Conservation (phyloP, 2,329 filamentous ascomycete genomes). For the Eutypella sp. region DNA sequence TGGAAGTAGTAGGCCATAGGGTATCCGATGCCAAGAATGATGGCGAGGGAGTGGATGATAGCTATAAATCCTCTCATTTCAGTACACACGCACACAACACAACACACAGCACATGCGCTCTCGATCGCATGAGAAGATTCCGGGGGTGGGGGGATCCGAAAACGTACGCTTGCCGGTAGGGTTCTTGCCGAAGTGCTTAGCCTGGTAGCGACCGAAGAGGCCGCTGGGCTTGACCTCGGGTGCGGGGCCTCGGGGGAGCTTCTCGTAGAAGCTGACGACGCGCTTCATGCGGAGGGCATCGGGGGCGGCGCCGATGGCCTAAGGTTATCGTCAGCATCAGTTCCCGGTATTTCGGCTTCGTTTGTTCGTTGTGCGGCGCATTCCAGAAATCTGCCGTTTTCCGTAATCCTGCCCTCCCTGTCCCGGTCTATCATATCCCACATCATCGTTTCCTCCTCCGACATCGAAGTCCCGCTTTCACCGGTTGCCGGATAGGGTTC, state of each 20-base stretch:
- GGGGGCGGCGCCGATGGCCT: constrained; percentile 92
- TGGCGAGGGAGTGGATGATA: constrained; percentile 77
- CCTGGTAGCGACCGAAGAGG: constrained; percentile 82
- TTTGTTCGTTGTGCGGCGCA: background rate
- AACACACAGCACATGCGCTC: background rate
- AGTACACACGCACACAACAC: constrained; percentile 10
- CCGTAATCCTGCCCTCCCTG: no score
- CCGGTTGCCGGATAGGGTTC: no score
- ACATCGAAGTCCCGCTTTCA: no score
- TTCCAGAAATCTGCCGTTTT: no score
- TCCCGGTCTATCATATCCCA: no score
- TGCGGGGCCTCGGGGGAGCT: constrained; percentile 87
- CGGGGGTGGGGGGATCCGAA: no score
- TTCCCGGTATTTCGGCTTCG: constrained; percentile 4
- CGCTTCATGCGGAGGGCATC: constrained; percentile 97
- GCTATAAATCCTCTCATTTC: constrained; percentile 48
- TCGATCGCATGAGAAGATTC: no score
- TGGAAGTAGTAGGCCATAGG: constrained; percentile 99
- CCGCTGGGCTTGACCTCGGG: constrained; percentile 79
- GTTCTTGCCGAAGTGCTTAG: constrained; percentile 94
- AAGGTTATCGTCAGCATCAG: constrained; percentile 32
- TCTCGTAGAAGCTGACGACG: constrained; percentile 98
- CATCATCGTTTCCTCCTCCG: no score
- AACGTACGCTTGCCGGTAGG: constrained; percentile 81
- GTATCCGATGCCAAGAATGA: constrained; percentile 79